phyloP scores from a whole-genome alignment of 768 basidiomycete species.

The Sistotremastrum suecicum region DNA sequence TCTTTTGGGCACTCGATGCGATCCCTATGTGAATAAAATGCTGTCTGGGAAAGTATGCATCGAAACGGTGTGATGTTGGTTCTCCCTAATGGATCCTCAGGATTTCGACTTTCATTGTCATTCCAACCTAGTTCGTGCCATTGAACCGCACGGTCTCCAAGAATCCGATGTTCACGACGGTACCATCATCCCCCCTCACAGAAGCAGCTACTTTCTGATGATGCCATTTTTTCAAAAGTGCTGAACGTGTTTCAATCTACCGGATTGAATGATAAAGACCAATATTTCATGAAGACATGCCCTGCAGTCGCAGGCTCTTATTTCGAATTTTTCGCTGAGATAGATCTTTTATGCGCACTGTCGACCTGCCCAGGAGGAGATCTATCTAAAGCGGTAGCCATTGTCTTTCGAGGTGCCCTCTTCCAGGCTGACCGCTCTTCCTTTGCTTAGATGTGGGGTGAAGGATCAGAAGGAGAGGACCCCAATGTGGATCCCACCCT shows the following conservation, averaged over 20 bases:
- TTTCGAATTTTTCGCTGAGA: conserved; percentile 11
- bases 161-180: conserved; percentile 11
- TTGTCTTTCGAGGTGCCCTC: too few species aligned
- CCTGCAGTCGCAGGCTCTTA: conserved; percentile 11
- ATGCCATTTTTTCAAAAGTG: conserved; percentile 4
- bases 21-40: conserved; percentile 13
- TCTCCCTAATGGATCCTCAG: neutral
- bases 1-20: conserved; percentile 14
- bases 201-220: neutral
- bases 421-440: neutral
- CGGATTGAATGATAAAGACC: conserved; percentile 11
- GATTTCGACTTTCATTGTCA: conserved; percentile 13
- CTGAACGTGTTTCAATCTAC: conserved; percentile 14
- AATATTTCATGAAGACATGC: conserved; percentile 14
- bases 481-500: conserved; percentile 2
- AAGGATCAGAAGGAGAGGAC: neutral
- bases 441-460: conserved; percentile 7
- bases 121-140: conserved; percentile 12
- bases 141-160: conserved; percentile 11
- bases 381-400: conserved; percentile 6
- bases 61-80: too few species aligned
- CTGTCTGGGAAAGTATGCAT: conserved; percentile 2
- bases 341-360: conserved; percentile 7
- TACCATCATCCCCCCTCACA: neutral
- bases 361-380: conserved; percentile 11